A percentile compares a stretch with the other conserved stretches of the same genome.
Evolutionary conservation across 495 filamentous ascomycete species (phyloP).

Genomic region (Penicillium daleae): DNA sequence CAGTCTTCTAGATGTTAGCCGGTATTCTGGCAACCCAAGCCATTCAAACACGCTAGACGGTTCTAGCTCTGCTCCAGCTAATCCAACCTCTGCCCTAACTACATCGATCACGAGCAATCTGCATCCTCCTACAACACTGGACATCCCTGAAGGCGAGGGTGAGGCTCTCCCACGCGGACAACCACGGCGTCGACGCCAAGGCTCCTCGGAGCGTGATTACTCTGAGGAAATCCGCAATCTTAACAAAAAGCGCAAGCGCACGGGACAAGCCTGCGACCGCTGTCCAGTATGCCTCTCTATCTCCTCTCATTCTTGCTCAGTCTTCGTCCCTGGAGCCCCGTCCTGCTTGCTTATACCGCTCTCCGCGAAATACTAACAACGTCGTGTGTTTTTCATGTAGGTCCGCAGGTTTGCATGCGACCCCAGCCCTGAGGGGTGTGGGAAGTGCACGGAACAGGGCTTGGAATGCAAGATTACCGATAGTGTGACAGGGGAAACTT

Average conservation of each 20-base stretch:
- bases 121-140: background rate
- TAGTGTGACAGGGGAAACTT: constrained; percentile 80
- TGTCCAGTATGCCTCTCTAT: constrained; percentile 69
- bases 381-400: constrained; percentile 42
- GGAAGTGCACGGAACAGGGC: constrained; percentile 70
- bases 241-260: constrained; percentile 65
- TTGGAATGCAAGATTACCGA: constrained; percentile 82
- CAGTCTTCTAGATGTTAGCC: too few species aligned
- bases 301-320: background rate
- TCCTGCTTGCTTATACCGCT: background rate
- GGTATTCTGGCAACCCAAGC: too few species aligned
- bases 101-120: background rate
- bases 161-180: background rate
- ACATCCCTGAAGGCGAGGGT: background rate
- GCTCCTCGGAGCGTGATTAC: constrained; percentile 54
- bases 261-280: constrained; percentile 87
- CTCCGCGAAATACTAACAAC: background rate
- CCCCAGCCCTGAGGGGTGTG: constrained; percentile 70
- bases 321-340: background rate
- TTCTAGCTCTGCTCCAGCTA: too few species aligned
- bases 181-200: constrained; percentile 14
- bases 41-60: too few species aligned
- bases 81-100: too few species aligned
- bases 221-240: constrained; percentile 67
- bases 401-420: constrained; percentile 87